Base-by-base conservation (phyloP, 768 basidiomycete genomes). In the Mycena pura region DNA sequence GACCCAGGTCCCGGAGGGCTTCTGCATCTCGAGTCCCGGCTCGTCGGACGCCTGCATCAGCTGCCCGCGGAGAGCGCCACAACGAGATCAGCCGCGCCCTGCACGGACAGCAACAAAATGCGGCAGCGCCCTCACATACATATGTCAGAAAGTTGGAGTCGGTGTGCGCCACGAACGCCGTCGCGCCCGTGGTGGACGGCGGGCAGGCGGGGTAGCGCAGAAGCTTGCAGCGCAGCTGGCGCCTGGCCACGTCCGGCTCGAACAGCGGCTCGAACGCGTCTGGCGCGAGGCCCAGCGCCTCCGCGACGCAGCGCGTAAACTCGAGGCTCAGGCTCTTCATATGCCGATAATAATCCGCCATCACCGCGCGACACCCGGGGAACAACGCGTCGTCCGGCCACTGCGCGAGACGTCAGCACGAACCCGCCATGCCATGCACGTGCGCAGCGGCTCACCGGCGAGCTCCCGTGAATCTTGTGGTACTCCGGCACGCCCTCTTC, bases 211-310 rank as follows among this genome's bases (percentile, higher is more conserved):
- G 59, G 34, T 64, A 64, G 6, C 60, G 55, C 38, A 65, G 55
- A n/a, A 61, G 50, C 64, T 65, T 65, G 60, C 64, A 65, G 17
- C 64, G 55, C 13, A 61, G 28, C 55, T 65, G 64, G n/a, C 59
- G 64, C 36, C 38, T 51, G n/a, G 48, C 29, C 29, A 61, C 27
- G 44, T 65, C 59, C 3, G 54, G 10, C 50, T 61, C 64, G 15
- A 51, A 58, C 25, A 61, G 44, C n/a, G 49, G 32, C 27, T 65
- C 59, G 5, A 65, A 54, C 19, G 43, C 64, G 24, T 61, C 55
- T n/a, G 59, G 24, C 13, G 41, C 29, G 32, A 65, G 64, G 6
- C 64, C 64, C 38, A 65, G 51, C 24, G 64, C 64, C 51, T 65
- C 64, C 31, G 64, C 49, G 27, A 58, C 60, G 29, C 39, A 44